These are phyloP conservation scores for Panaeolus cyanescens DNA, from an alignment of 768 basidiomycete species.

Conservation along the genomic window DNA sequence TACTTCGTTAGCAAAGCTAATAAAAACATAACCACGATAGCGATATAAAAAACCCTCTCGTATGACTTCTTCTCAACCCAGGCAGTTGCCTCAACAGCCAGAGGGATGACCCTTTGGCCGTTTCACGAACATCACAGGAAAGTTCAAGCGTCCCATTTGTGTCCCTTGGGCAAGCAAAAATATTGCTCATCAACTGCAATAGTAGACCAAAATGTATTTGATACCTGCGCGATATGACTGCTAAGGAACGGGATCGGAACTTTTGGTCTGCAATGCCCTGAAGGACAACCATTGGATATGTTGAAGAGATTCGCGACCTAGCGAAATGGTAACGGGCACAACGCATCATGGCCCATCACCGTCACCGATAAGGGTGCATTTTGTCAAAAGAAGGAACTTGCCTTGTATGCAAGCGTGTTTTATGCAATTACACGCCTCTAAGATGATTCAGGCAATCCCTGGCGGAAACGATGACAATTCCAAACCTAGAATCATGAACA, in stretches of 20 bases:
- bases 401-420: too few relatives aligned
- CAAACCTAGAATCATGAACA: too few relatives aligned
- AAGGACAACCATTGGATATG: too few relatives aligned
- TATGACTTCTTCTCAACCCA: not conserved
- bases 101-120: too few relatives aligned
- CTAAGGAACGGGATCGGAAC: not conserved
- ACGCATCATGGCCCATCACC: too few relatives aligned
- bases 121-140: not conserved
- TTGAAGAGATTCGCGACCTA: too few relatives aligned
- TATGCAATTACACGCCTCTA: too few relatives aligned
- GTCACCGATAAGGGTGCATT: too few relatives aligned
- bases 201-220: not conserved
- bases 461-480: too few relatives aligned
- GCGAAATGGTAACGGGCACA: too few relatives aligned
- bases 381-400: too few relatives aligned
- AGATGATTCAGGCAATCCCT: too few relatives aligned
- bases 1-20: not conserved
- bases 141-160: not conserved
- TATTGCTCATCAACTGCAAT: not conserved
- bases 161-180: not conserved
- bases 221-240: not conserved
- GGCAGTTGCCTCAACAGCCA: not conserved
- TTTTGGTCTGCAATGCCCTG: not conserved
- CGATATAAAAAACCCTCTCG: not conserved
- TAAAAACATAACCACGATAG: not conserved